Base-by-base conservation (phyloP, 306 rosid species). In the Trichosanthes cucumerina region DNA sequence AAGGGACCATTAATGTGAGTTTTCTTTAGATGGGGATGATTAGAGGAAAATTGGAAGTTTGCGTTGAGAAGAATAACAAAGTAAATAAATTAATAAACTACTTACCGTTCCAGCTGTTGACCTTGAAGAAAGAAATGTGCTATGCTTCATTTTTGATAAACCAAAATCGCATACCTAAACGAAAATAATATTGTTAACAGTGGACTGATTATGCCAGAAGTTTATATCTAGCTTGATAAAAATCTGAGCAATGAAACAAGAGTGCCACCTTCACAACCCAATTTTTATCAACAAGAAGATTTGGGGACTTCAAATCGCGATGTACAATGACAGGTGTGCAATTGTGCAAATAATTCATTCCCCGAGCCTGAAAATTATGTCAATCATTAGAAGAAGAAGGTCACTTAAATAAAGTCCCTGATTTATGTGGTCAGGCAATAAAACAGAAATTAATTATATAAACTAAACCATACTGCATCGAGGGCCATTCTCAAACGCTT, bases 81-180 rank as follows among this genome's bases (percentile, higher is more conserved):
- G 76, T 66, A 68, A n/a, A 38, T n/a, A 68, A 39, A 63, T 15
- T 31, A 79, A 56, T 50, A 65, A 47, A 69, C 13, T 19, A 81
- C 93, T 87, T 88, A 96, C 99, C 47, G 99, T 96, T 83, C 99
- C 99, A 15, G 99, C 98, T 18, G 99, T 90, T 53, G 99, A 96
- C 85, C 97, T 90, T 63, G 99, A 92, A 86, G 99, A 96, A 71
- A 96, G 98, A 85, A 89, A 96, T 49, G 99, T 96, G 79, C 98
- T 96, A 62, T 90, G 80, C 90, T 96, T 96, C 90, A 96, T 90
- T 78, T 96, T 83, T 19, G 99, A 96, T 79, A 96, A 85, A 77
- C 99, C 99, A 64, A 96, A 96, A 88, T 96, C 99, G 8, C 98
- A 92, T 34, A 96, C 99, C 99, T 96, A 79, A 83, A 73, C 34